A percentile compares a stretch with the other conserved stretches of the same genome.
These are phyloP conservation scores for Suillus luteus DNA, from an alignment of 768 basidiomycete species.

Conservation along the genomic window DNA sequence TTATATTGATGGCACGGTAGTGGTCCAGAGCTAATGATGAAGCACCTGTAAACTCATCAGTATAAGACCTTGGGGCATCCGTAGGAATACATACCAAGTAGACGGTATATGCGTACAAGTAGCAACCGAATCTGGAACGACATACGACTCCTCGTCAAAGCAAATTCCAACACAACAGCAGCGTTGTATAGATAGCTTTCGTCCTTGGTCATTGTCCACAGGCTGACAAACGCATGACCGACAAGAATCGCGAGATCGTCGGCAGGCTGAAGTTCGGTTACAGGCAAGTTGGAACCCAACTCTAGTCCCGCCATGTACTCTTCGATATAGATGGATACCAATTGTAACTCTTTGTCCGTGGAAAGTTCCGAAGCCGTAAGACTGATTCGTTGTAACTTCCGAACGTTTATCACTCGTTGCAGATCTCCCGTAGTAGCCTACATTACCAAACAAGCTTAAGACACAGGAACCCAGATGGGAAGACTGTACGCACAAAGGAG, in stretches of 20 bases:
- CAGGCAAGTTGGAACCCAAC: conserved; percentile 63
- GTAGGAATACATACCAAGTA: conserved; percentile 57
- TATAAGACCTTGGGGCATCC: background rate
- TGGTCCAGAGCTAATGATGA: conserved; percentile 75
- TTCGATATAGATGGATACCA: conserved; percentile 53
- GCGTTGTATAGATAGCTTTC: conserved; percentile 66
- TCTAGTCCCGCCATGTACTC: conserved; percentile 69
- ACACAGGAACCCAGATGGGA: background rate
- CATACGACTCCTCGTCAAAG: conserved; percentile 68
- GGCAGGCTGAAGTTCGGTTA: conserved; percentile 82
- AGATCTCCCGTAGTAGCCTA: conserved; percentile 57
- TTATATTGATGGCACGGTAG: conserved; percentile 74
- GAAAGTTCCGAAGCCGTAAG: conserved; percentile 52
- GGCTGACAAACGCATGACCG: conserved; percentile 62
- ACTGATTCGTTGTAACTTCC: conserved; percentile 71
- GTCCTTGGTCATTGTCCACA: conserved; percentile 60
- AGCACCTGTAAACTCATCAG: conserved; percentile 50
- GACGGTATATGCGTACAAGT: conserved; percentile 78
- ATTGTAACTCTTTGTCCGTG: conserved; percentile 54
- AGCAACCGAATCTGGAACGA: conserved; percentile 78
- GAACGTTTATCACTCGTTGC: conserved; percentile 69
- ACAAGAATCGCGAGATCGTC: conserved; percentile 84
- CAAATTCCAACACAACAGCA: conserved; percentile 69
- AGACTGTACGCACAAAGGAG: conserved; percentile 47
- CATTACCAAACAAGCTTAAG: conserved; percentile 1